Conservation (phyloP, 2,329 filamentous ascomycete genomes). For the Neopestalotiopsis rosae region DNA sequence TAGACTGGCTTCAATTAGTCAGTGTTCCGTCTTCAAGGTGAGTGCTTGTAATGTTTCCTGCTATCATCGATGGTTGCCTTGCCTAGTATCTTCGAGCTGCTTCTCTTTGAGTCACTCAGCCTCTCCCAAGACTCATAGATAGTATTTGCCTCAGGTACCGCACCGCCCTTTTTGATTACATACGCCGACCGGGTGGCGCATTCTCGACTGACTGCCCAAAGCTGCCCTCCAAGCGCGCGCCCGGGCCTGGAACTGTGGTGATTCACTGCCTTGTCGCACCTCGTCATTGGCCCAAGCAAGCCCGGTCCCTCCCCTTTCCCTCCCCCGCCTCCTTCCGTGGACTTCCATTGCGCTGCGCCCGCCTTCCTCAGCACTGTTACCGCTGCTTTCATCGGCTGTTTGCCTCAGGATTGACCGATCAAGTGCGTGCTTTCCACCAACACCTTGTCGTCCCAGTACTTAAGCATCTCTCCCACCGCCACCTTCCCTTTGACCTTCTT, state of each 20-base stretch:
- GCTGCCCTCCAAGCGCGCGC: not conserved
- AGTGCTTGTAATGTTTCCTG: not conserved
- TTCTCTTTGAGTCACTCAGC: slow-evolving; percentile 1
- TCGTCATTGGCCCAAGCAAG: slow-evolving; percentile 16
- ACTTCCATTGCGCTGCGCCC: slow-evolving; percentile 29
- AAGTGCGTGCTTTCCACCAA: not conserved
- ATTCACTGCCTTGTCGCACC: slow-evolving; percentile 10
- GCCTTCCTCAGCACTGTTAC: slow-evolving; percentile 26
- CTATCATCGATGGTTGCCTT: too few relatives aligned
- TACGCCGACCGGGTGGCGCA: not conserved
- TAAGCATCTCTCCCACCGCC: slow-evolving; percentile 10
- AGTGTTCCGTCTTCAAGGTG: not conserved
- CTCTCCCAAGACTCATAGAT: not conserved
- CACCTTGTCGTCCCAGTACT: slow-evolving; percentile 4
- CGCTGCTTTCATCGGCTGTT: slow-evolving; percentile 10
- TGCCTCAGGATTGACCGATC: slow-evolving; percentile 9
- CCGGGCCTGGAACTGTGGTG: slow-evolving; percentile 8
- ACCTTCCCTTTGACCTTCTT: not conserved
- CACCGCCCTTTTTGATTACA: not conserved
- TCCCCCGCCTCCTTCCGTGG: slow-evolving; percentile 30
- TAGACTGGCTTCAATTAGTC: not conserved
- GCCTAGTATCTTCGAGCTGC: not conserved
- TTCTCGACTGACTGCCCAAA: not conserved
- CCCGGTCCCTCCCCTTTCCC: slow-evolving; percentile 1
- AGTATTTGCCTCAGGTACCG: not conserved